Percentiles rank a stretch among this genome's conserved stretches.
Evolutionary conservation across 345 rosid genomes (phyloP).

Genomic region (Melaleuca quinquenervia): DNA sequence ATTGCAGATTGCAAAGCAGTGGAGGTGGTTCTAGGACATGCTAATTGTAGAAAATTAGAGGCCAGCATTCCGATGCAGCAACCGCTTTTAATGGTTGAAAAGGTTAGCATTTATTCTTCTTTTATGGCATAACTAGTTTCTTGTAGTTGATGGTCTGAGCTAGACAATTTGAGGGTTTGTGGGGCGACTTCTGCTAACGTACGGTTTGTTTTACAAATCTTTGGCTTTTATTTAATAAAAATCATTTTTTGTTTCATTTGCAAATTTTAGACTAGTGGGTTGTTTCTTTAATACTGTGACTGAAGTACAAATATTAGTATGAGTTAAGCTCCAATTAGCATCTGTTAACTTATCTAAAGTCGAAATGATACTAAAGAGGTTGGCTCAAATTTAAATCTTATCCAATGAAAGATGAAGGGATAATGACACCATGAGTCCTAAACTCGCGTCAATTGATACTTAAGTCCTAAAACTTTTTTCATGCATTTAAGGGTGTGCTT

Average conservation of each 20-base stretch:
- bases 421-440: too few relatives aligned
- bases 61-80: rapidly evolving
- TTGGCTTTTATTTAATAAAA: not conserved
- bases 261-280: too few relatives aligned
- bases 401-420: too few relatives aligned
- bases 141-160: not conserved
- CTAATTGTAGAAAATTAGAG: rapidly evolving
- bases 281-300: too few relatives aligned
- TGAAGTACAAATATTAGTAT: too few relatives aligned
- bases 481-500: too few relatives aligned
- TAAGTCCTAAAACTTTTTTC: too few relatives aligned
- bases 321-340: too few relatives aligned
- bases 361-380: too few relatives aligned
- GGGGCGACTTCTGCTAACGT: not conserved
- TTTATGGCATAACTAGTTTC: not conserved
- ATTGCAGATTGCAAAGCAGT: not conserved
- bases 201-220: not conserved
- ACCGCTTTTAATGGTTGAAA: rapidly evolving
- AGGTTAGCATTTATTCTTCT: not conserved
- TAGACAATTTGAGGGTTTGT: not conserved
- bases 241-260: not conserved
- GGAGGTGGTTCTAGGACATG: not conserved
- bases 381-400: not conserved
- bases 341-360: too few relatives aligned
- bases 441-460: too few relatives aligned